Percentiles rank a stretch among this genome's conserved stretches.
These are phyloP conservation scores for Lactarius tabidus DNA, from an alignment of 768 basidiomycete species.

Conservation along the genomic window DNA sequence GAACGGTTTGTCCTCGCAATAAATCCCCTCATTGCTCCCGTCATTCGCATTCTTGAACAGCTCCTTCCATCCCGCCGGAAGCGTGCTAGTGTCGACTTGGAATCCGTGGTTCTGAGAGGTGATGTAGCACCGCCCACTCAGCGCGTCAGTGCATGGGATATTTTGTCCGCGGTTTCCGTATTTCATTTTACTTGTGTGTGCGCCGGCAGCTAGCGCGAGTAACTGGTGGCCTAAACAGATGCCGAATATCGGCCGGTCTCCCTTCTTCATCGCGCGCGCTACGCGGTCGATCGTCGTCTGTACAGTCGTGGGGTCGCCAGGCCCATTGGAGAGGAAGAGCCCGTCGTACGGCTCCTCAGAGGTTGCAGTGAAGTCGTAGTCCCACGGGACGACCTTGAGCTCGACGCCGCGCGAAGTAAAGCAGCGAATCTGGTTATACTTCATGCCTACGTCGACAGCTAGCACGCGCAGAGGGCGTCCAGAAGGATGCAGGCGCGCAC, in stretches of 20 bases:
- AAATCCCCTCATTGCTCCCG: constrained; percentile 95
- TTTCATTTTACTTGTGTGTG: constrained; percentile 97
- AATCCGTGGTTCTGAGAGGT: constrained; percentile 99
- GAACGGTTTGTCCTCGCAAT: constrained; percentile 87
- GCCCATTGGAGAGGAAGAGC: constrained; percentile 95
- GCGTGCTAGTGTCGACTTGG: constrained; percentile 79
- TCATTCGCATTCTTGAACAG: constrained; percentile 97
- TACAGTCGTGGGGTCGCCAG: constrained; percentile 91
- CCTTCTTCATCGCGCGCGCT: constrained; percentile 60
- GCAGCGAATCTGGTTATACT: constrained; percentile 98
- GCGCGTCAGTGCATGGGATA: constrained; percentile 91
- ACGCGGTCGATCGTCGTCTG: constrained; percentile 67
- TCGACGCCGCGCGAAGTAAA: constrained; percentile 90
- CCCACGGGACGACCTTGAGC: constrained; percentile 96
- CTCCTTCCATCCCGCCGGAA: constrained; percentile 87
- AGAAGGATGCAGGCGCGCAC: constrained; percentile 65
- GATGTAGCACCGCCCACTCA: constrained; percentile 96
- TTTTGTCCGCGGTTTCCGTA: constrained; percentile 99
- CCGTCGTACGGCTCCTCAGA: constrained; percentile 89
- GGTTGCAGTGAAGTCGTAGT: constrained; percentile 75
- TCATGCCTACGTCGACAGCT: constrained; percentile 98
- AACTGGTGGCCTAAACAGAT: constrained; percentile 99
- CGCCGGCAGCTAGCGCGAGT: constrained; percentile 91
- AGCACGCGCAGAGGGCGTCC: constrained; percentile 80
- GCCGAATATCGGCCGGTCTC: constrained; percentile 88